A percentile compares a stretch with the other conserved stretches of the same genome.
phyloP scores from a whole-genome alignment of 176 grass and related monocot genomes.

The Otatea glauca region DNA sequence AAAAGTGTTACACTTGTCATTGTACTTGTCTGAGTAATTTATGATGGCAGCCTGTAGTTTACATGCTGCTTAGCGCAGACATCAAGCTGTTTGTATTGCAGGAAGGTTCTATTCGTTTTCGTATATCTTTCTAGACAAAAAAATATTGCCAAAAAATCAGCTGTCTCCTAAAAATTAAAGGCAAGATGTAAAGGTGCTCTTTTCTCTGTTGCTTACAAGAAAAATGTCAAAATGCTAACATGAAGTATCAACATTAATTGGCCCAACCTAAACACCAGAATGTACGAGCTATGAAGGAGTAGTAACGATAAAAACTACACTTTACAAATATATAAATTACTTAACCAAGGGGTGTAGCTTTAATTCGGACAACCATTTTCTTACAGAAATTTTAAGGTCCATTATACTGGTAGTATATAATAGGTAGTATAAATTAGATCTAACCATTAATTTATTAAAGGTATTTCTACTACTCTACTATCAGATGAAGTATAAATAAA shows the following conservation, averaged over 20 bases:
- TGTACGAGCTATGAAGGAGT: not conserved
- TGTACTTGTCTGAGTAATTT: constrained; percentile 49
- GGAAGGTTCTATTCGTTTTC: constrained; percentile 18
- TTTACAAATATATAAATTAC: constrained; percentile 2
- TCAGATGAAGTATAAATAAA: too few relatives aligned
- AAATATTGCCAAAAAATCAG: constrained; percentile 23
- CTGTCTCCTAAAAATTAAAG: constrained; percentile 11
- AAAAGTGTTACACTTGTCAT: not conserved
- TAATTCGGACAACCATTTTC: constrained; percentile 26
- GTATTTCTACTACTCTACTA: too few relatives aligned
- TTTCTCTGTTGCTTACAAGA: constrained; percentile 15
- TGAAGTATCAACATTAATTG: not conserved
- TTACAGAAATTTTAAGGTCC: too few relatives aligned
- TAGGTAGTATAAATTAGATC: too few relatives aligned
- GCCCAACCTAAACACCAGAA: constrained; percentile 25
- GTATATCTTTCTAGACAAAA: constrained; percentile 19
- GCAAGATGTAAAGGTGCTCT: not conserved
- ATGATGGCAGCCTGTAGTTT: constrained; percentile 38
- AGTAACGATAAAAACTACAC: not conserved
- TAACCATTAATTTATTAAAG: too few relatives aligned
- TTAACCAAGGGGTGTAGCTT: constrained; percentile 2
- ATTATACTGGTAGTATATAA: too few relatives aligned
- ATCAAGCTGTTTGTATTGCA: constrained; percentile 6
- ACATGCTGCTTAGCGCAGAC: constrained; percentile 25
- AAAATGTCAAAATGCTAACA: constrained; percentile 20